Base-by-base conservation (phyloP, 805 yeast species). In the Candida pseudofarinosa region DNA sequence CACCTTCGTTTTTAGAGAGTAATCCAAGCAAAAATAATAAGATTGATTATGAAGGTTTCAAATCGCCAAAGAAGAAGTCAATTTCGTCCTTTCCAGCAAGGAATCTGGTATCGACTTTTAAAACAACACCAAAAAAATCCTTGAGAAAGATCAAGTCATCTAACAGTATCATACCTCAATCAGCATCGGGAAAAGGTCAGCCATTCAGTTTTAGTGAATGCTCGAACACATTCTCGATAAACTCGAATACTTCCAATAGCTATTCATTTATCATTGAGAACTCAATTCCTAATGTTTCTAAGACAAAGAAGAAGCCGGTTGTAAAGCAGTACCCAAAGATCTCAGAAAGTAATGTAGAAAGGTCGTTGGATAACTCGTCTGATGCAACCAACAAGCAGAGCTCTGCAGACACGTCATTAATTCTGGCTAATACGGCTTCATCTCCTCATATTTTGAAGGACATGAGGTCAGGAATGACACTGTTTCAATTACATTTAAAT, bases 381-480 rank as follows among this genome's bases (percentile, higher is more conserved):
- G 32, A 35, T 16, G 4, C 2, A 2, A 35, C 2, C 13, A 16
- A 13, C 4, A 35, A 35, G 6, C 28, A 23, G 10, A 23, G 28
- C 10, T 6, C 10, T 23, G 28, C 6, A 23, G 6, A 23, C 28
- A 7, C 28, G 6, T 23, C 10, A 10, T 10, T 10, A 10, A 6
- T 10, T 7, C 28, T 23, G 28, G 28, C 28, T 23, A 23, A 23
- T 7, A 23, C 6, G 20, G 19, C 17, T 33, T 16, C 38, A 8
- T 37, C 39, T 5, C 53, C 54, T 5, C 49, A 50, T 34, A 44
- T 42, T 10, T 36, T 50, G 19, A 56, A 54, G 39, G 54, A 49
- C 43, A 58, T 63, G 61, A 55, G 60, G 45, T 52, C 63, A 3
- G 67, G 69, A 1, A 54, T 64, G 35, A 48, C 50, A 26, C 59